These are phyloP conservation scores for Macrotyloma uniflorum DNA, from an alignment of 306 rosid species.

Conservation along the genomic window DNA sequence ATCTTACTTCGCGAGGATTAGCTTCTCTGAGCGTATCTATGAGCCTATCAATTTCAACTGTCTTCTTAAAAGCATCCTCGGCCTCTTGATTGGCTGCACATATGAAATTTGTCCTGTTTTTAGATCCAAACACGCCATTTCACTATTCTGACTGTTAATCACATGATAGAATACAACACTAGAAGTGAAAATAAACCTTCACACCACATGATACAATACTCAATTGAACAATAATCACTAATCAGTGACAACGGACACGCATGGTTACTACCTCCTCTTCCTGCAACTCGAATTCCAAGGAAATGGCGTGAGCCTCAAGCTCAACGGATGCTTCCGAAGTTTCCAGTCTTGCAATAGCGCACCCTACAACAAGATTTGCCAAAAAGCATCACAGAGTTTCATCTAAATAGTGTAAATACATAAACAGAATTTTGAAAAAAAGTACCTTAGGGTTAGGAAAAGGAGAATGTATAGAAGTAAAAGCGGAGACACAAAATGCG, in stretches of 20 bases:
- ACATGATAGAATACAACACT: background rate
- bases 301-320: constrained; percentile 41
- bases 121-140: constrained; percentile 73
- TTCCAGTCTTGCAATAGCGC: constrained; percentile 41
- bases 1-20: constrained; percentile 68
- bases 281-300: constrained; percentile 37
- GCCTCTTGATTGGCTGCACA: constrained; percentile 91
- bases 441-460: constrained; percentile 40
- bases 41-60: constrained; percentile 83
- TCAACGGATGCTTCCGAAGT: constrained; percentile 28
- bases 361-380: constrained; percentile 2
- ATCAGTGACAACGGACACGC: background rate
- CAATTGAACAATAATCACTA: background rate
- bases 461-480: constrained; percentile 31
- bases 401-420: background rate
- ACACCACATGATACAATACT: background rate
- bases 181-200: constrained; percentile 7
- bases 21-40: constrained; percentile 81
- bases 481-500: constrained; percentile 38
- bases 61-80: constrained; percentile 87
- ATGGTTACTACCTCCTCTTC: constrained; percentile 51
- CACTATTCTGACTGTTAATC: constrained; percentile 39
- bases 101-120: constrained; percentile 94
- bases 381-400: background rate
- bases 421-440: background rate